Evolutionary conservation across 371 early-diverging fungal species (phyloP).

Genomic region (Capillidium heterosporum): DNA sequence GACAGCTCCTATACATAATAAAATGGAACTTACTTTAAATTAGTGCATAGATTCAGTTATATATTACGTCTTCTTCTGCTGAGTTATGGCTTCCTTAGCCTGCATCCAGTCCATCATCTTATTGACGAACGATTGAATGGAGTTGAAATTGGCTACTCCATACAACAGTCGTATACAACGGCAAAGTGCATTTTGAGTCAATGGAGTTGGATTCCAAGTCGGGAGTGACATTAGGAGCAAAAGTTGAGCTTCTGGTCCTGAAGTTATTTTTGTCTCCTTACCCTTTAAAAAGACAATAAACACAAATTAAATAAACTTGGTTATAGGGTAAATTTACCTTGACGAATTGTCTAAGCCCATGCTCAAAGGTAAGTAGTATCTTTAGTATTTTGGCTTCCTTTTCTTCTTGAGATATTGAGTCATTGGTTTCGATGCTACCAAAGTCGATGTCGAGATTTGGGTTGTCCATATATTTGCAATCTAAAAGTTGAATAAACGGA

Average conservation of each 20-base stretch:
- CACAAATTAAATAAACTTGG: not conserved
- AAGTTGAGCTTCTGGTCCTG: slow-evolving; percentile 1
- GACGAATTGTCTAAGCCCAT: not conserved
- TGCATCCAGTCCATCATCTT: not conserved
- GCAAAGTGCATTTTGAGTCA: not conserved
- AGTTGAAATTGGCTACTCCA: not conserved
- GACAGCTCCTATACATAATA: not conserved
- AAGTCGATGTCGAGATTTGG: slow-evolving; percentile 2
- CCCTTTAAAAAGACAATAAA: not conserved
- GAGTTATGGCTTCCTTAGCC: slow-evolving; percentile 1
- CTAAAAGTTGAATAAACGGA: no score
- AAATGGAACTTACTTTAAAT: not conserved
- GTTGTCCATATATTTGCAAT: no score
- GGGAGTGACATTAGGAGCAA: slow-evolving; percentile 1
- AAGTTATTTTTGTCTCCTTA: not conserved
- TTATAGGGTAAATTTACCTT: not conserved
- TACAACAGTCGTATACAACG: not conserved
- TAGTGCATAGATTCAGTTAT: not conserved
- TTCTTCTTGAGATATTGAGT: not conserved
- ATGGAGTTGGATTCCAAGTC: slow-evolving; percentile 1
- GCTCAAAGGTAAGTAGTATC: slow-evolving; percentile 1
- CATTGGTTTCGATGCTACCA: slow-evolving; percentile 2
- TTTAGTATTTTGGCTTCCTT: slow-evolving; percentile 1
- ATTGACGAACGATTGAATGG: not conserved
- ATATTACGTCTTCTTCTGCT: slow-evolving; percentile 5